Evolutionary conservation across 352 stramenopile species (phyloP), one percentile per base, ranked within the genome.

Genomic region (Globisporangium apiculatum): DNA sequence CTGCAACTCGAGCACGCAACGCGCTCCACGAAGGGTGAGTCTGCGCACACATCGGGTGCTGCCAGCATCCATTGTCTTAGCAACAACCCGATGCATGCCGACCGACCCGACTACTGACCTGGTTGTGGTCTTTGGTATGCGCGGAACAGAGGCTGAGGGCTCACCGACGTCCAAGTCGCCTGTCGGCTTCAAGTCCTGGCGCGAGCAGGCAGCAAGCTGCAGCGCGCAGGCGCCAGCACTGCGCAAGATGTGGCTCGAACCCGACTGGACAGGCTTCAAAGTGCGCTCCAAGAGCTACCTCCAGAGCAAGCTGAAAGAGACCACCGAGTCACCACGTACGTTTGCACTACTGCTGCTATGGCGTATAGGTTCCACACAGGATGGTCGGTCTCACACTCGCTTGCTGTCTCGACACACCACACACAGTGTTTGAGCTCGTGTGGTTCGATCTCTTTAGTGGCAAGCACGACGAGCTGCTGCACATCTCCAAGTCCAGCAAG

Each of bases 381-480:
- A 31, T 31, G 24, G 24, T 31, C 24, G 24, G 24, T 31, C 11
- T 7, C 42, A 35, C 15, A 11, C 38, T 53, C 11, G 35, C 11
- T n/a, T 47, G 12, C 12, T 47, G 12, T 18, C 42, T 5, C 12
- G 42, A 1, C 8, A 5, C n/a, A 12, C 5, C 42, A 18, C 42
- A 14, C 42, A 8, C 52, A 93, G 83, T 91, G 55, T 89, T 90
- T 53, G 83, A 91, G 54, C 68, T 94, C 40, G 57, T 94, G 47
- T 94, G 83, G 83, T 88, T 94, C 52, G 83, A 94, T 53, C 60
- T 88, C 38, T 88, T 94, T 55, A 78, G 73, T 53, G 80, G 83
- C 47, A 75, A 86, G 18, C 68, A 83, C 43, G 67, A 79, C 11
- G 75, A 88, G 35, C 64, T 94, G 37, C 66, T 89, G 35, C 77